A percentile compares a stretch with the other conserved stretches of the same genome.
These are phyloP conservation scores for Batkoa obscura DNA, from an alignment of 371 early-diverging fungal genomes.

Conservation along the genomic window DNA sequence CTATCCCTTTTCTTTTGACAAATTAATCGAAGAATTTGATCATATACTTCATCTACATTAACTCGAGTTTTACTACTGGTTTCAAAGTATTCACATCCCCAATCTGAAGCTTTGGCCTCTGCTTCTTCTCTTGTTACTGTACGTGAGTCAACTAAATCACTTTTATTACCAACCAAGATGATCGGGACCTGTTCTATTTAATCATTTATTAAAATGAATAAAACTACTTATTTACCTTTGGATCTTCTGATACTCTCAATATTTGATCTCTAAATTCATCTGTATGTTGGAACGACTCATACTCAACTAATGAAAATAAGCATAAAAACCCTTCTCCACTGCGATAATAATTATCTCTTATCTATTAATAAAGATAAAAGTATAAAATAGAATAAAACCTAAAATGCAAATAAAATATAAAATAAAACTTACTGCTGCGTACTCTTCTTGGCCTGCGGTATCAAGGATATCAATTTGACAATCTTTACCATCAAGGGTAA, in stretches of 20 bases:
- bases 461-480: slow-evolving; percentile 82
- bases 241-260: slow-evolving; percentile 67
- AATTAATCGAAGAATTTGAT: slow-evolving; percentile 53
- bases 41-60: slow-evolving; percentile 68
- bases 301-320: slow-evolving; percentile 68
- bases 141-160: slow-evolving; percentile 38
- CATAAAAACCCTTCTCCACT: slow-evolving; percentile 81
- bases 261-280: slow-evolving; percentile 81
- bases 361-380: slow-evolving; percentile 16
- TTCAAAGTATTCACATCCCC: slow-evolving; percentile 66
- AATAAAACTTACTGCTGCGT: slow-evolving; percentile 35
- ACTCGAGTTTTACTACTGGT: slow-evolving; percentile 74
- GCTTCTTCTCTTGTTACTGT: slow-evolving; percentile 54
- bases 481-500: slow-evolving; percentile 41
- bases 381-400: not conserved
- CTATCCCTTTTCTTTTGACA: too few species aligned
- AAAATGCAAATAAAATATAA: not conserved
- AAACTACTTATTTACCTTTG: slow-evolving; percentile 23
- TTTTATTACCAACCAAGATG: slow-evolving; percentile 75
- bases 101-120: slow-evolving; percentile 43
- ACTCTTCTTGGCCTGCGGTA: slow-evolving; percentile 88
- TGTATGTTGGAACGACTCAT: slow-evolving; percentile 60
- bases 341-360: slow-evolving; percentile 83
- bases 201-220: not conserved
- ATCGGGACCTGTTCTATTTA: slow-evolving; percentile 37